Base-by-base conservation (phyloP, 352 stramenopile species). In the Phytophthora sansomeana region DNA sequence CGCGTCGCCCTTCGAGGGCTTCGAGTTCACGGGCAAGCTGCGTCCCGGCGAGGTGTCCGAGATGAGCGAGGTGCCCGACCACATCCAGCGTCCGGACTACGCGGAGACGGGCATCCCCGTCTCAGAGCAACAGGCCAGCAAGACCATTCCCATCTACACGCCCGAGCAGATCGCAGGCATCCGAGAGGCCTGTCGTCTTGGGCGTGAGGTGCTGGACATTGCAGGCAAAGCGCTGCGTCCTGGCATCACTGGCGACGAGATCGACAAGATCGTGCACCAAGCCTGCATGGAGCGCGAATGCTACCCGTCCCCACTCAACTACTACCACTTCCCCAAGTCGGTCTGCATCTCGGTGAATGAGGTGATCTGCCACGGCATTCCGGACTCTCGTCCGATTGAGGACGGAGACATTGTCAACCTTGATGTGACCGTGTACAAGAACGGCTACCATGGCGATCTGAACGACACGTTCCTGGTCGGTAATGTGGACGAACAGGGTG, bases 321-420 rank as follows among this genome's bases (percentile, higher is more conserved):
- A 97, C 74, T 96, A 98, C 67, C 85, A 93, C 95, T 99, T 99
- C 73, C 97, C 97, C 9, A 99, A 99, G 81, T 90, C 84, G n/a
- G 64, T 90, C 41, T 94, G 86, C 47, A 61, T 91, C 10, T 91
- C 91, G 6, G 93, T 98, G 16, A 99, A 99, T 63, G 97, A 98
- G 68, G 90, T 99, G 1, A 98, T 99, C 54, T 99, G 96, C 72
- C 96, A 99, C 72, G 97, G 98, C 17, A 99, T 99, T 67, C 97
- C 97, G 3, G 97, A 99, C 85, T 97, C 88, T 60, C 80, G 97
- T 55, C 85, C 96, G 16, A 77, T 99, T 39, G 63, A 98, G 67
- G 89, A 98, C 17, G 97, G 97, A 16, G 97, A 99, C 69, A 99
- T 99, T 81, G 94, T 99, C 13, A 99, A 99, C 79, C 85, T 99